Evolutionary conservation across 371 early-diverging fungal genomes (phyloP).

Genomic region (Nematocida ausubeli): DNA sequence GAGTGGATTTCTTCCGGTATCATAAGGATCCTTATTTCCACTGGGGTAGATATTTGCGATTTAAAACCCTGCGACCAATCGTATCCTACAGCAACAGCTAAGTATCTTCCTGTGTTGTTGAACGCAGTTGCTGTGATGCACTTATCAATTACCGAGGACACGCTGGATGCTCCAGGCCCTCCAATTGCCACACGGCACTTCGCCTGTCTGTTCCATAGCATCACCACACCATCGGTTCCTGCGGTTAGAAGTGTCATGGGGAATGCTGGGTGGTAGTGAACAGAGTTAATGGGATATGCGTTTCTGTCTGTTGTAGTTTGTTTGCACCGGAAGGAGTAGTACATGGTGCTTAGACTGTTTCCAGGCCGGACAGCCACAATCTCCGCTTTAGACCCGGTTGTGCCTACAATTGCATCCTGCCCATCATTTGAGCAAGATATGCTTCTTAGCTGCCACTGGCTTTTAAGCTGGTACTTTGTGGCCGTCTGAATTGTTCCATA

Average conservation of each 20-base stretch:
- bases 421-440: conserved; percentile 44
- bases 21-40: conserved; percentile 39
- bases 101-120: conserved; percentile 77
- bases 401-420: conserved; percentile 59
- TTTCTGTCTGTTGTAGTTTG: conserved; percentile 70
- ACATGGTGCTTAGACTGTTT: conserved; percentile 70
- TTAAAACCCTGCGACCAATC: conserved; percentile 91
- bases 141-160: conserved; percentile 57
- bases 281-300: conserved; percentile 72
- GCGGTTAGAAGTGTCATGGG: conserved; percentile 82
- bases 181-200: conserved; percentile 72
- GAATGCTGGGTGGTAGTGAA: conserved; percentile 76
- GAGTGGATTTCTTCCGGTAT: conserved; percentile 23
- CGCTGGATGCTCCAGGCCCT: conserved; percentile 32
- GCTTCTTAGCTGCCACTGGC: conserved; percentile 60
- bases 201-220: conserved; percentile 87
- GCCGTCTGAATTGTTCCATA: conserved; percentile 1
- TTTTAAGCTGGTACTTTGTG: conserved; percentile 42
- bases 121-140: conserved; percentile 77
- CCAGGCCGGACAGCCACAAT: conserved; percentile 33
- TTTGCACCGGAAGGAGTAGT: conserved; percentile 79
- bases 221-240: conserved; percentile 81
- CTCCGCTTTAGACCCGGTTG: conserved; percentile 65
- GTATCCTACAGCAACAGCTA: conserved; percentile 84
- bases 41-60: conserved; percentile 37